Conservation (phyloP, 2,329 filamentous ascomycete genomes). For the Aspergillus aculeatus region DNA sequence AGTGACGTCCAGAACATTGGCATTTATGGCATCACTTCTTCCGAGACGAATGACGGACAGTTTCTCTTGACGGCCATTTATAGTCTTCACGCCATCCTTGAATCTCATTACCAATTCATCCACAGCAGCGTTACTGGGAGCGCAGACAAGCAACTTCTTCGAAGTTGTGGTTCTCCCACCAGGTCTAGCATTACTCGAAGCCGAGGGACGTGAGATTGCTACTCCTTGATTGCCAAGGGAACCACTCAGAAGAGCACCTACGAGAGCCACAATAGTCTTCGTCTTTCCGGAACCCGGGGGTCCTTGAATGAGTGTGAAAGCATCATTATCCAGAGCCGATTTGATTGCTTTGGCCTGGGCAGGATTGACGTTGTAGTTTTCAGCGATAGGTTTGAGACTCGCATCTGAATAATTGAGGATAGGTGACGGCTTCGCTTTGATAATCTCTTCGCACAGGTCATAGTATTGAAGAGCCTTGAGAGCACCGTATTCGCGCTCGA, state of each 20-base stretch:
- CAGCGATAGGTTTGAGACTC: constrained; percentile 65
- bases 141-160: constrained; percentile 93
- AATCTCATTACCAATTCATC: constrained; percentile 93
- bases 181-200: constrained; percentile 36
- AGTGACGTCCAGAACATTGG: constrained; percentile 84
- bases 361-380: constrained; percentile 78
- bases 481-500: constrained; percentile 93
- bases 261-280: constrained; percentile 95
- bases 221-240: constrained; percentile 52
- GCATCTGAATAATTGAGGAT: constrained; percentile 77
- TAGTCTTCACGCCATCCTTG: constrained; percentile 79
- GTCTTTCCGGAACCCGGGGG: constrained; percentile 97
- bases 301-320: constrained; percentile 93
- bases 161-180: constrained; percentile 40
- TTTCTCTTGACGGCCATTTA: constrained; percentile 68
- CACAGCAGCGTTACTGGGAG: constrained; percentile 97
- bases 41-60: constrained; percentile 88
- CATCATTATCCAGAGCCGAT: constrained; percentile 91
- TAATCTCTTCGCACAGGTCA: constrained; percentile 88
- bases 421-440: constrained; percentile 84
- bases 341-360: constrained; percentile 90
- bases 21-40: constrained; percentile 87
- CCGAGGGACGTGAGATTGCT: constrained; percentile 45
- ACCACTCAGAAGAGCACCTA: constrained; percentile 76
- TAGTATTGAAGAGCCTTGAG: constrained; percentile 91